Evolutionary conservation across 176 grass and related monocot species (phyloP).

Genomic region (Oryza meyeriana): DNA sequence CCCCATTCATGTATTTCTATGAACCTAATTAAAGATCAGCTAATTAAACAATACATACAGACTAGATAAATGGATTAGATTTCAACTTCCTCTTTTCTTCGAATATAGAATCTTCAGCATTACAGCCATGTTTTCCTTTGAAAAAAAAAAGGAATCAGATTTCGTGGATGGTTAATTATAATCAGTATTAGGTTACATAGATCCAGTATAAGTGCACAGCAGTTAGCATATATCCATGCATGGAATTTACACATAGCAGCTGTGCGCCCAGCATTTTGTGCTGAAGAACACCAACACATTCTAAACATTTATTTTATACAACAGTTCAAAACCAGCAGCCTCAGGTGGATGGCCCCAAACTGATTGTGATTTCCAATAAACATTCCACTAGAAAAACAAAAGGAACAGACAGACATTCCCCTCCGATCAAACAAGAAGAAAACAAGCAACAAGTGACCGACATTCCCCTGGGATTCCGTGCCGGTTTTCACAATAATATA

Average conservation of each 20-base stretch:
- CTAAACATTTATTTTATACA: not conserved
- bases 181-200: not conserved
- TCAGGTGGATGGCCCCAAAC: slow-evolving; percentile 37
- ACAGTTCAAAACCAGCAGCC: slow-evolving; percentile 34
- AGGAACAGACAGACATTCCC: slow-evolving; percentile 38
- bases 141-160: not conserved
- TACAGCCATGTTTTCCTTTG: no score
- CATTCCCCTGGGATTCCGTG: slow-evolving; percentile 48
- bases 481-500: not conserved
- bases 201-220: not conserved
- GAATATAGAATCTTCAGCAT: no score
- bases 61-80: not conserved
- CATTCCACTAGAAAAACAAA: slow-evolving; percentile 41
- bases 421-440: slow-evolving; percentile 44
- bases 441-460: slow-evolving; percentile 60
- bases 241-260: not conserved
- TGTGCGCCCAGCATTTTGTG: not conserved
- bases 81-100: not conserved
- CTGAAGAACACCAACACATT: not conserved
- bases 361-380: slow-evolving; percentile 47
- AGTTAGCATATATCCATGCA: not conserved
- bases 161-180: not conserved
- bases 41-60: not conserved
- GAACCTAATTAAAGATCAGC: not conserved
- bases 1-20: not conserved